Evolutionary conservation across 768 basidiomycete genomes (phyloP).

Genomic region (Astraeus odoratus): DNA sequence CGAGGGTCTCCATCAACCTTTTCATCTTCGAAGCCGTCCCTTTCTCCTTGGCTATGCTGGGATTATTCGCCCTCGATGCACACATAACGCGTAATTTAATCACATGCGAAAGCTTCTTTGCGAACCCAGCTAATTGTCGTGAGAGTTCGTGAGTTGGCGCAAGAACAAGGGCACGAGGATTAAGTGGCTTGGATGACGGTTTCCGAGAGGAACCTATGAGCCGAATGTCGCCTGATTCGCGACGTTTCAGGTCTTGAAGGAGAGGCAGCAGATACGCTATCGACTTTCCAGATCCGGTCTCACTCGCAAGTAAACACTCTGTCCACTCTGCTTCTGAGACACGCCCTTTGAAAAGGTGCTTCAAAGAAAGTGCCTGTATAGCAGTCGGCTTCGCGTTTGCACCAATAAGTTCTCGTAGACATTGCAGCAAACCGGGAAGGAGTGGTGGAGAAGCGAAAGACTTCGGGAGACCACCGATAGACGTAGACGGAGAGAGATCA

Average conservation of each 20-base stretch:
- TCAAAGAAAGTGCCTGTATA: constrained; percentile 71
- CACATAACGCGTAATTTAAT: constrained; percentile 74
- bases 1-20: constrained; percentile 11
- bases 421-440: constrained; percentile 53
- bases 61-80: constrained; percentile 52
- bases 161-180: constrained; percentile 74
- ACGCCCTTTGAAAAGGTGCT: constrained; percentile 44
- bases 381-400: constrained; percentile 54
- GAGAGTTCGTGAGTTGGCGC: constrained; percentile 88
- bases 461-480: constrained; percentile 24
- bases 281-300: constrained; percentile 90
- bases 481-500: constrained; percentile 23
- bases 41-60: constrained; percentile 18
- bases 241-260: constrained; percentile 67
- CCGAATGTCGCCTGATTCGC: constrained; percentile 35
- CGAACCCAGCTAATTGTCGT: constrained; percentile 67
- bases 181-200: constrained; percentile 28
- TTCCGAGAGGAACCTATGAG: constrained; percentile 3
- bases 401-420: constrained; percentile 54
- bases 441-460: constrained; percentile 65
- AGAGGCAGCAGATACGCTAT: constrained; percentile 85
- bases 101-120: constrained; percentile 68
- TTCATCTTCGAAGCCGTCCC: constrained; percentile 47
- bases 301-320: constrained; percentile 71
- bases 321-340: constrained; percentile 12